These are phyloP conservation scores for Sisymbrium altissimum DNA, from an alignment of 345 rosid species.

Conservation along the genomic window DNA sequence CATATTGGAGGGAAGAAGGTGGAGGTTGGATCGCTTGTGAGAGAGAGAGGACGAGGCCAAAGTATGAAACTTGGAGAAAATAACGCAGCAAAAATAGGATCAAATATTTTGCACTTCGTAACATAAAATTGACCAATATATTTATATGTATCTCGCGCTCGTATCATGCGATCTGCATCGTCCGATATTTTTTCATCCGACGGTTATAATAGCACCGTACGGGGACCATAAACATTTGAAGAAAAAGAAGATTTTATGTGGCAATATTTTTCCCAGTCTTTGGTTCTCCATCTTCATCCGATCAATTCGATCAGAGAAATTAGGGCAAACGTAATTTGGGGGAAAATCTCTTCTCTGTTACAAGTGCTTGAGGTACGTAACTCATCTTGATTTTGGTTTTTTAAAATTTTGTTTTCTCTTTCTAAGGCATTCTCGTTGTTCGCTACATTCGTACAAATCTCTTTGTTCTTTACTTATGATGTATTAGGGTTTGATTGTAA, in stretches of 20 bases:
- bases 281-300: conserved; percentile 17
- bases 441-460: too few relatives aligned
- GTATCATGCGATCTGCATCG: background rate
- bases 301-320: conserved; percentile 16
- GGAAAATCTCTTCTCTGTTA: background rate
- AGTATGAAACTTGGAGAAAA: background rate
- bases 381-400: background rate
- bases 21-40: background rate
- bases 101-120: background rate
- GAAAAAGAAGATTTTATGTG: background rate
- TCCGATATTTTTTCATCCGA: conserved; percentile 2
- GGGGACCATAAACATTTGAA: background rate
- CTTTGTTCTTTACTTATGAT: background rate
- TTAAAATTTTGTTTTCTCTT: background rate
- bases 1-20: conserved; percentile 5
- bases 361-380: conserved; percentile 19
- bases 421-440: conserved; percentile 7
- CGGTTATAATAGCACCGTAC: conserved; percentile 20
- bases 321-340: conserved; percentile 27
- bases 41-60: conserved; percentile 9
- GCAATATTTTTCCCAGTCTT: background rate
- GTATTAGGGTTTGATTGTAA: background rate
- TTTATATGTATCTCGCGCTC: background rate
- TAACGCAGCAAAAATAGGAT: conserved; percentile 16
- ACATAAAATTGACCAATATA: background rate